Evolutionary conservation across 768 basidiomycete genomes (phyloP).

Genomic region (Lanmaoa pseudosensibilis): DNA sequence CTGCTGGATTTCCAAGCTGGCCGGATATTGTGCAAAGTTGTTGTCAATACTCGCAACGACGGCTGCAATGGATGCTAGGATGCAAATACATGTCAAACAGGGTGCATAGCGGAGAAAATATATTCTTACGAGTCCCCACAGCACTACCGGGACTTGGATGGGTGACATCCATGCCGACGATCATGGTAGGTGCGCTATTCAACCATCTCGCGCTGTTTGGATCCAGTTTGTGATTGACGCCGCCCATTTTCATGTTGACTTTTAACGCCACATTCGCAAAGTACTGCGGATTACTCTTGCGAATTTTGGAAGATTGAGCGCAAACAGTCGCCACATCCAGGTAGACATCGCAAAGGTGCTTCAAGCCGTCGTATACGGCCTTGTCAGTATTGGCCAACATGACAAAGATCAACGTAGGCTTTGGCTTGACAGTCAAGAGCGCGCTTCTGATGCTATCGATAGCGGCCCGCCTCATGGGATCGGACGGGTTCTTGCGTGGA

Average conservation of each 20-base stretch:
- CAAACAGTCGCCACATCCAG: slow-evolving; percentile 64
- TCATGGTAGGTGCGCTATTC: slow-evolving; percentile 44
- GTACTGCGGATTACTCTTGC: slow-evolving; percentile 58
- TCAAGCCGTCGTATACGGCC: slow-evolving; percentile 50
- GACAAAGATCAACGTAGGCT: slow-evolving; percentile 47
- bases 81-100: not conserved
- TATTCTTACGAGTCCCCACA: slow-evolving; percentile 41
- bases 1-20: slow-evolving; percentile 49
- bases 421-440: slow-evolving; percentile 40
- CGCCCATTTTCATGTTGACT: slow-evolving; percentile 56
- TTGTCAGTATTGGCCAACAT: slow-evolving; percentile 49
- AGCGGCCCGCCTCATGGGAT: slow-evolving; percentile 54
- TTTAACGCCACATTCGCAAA: slow-evolving; percentile 57
- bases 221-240: slow-evolving; percentile 50
- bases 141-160: slow-evolving; percentile 78
- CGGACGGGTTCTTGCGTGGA: slow-evolving; percentile 49
- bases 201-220: slow-evolving; percentile 40
- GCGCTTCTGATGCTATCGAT: slow-evolving; percentile 44
- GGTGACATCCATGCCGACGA: slow-evolving; percentile 66
- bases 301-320: slow-evolving; percentile 69
- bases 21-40: slow-evolving; percentile 50
- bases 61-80: slow-evolving; percentile 48
- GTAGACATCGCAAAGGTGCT: slow-evolving; percentile 51
- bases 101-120: not conserved
- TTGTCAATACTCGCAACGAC: slow-evolving; percentile 51